phyloP scores from a whole-genome alignment of 441 rosid species.

The Pelargonium hybrid region DNA sequence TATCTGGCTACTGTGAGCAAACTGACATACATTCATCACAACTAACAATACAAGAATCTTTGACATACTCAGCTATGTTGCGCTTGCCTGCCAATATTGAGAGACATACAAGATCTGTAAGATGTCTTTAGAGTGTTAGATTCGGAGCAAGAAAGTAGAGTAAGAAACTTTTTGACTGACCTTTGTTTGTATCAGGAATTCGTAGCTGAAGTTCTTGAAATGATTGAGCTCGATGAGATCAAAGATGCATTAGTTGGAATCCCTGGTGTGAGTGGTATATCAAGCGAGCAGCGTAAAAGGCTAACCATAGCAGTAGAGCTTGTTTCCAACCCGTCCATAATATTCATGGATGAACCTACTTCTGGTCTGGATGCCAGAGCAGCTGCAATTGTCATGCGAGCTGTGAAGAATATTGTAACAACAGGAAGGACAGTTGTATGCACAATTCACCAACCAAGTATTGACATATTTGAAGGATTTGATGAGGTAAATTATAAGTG shows the following conservation, averaged over 20 bases:
- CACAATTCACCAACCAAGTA: slow-evolving; percentile 65
- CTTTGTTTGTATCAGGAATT: slow-evolving; percentile 27
- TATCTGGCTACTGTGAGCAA: slow-evolving; percentile 68
- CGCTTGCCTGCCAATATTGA: slow-evolving; percentile 42
- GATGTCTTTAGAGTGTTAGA: background rate
- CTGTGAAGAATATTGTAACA: slow-evolving; percentile 49
- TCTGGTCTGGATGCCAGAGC: slow-evolving; percentile 62
- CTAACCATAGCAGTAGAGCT: slow-evolving; percentile 59
- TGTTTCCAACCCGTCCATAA: slow-evolving; percentile 54
- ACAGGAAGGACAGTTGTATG: slow-evolving; percentile 65
- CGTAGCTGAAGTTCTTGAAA: slow-evolving; percentile 40
- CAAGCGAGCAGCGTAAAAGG: slow-evolving; percentile 56
- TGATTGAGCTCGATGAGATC: slow-evolving; percentile 41
- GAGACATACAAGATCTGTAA: slow-evolving; percentile 36
- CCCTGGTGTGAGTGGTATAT: slow-evolving; percentile 38
- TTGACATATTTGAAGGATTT: slow-evolving; percentile 51
- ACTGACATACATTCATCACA: slow-evolving; percentile 67
- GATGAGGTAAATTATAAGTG: slow-evolving; percentile 34
- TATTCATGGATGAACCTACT: slow-evolving; percentile 69
- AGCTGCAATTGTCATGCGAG: slow-evolving; percentile 64
- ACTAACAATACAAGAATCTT: slow-evolving; percentile 53
- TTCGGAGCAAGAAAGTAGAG: no score
- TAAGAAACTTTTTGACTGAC: background rate
- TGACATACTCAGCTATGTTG: slow-evolving; percentile 63
- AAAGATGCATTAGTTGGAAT: slow-evolving; percentile 43